phyloP scores from a whole-genome alignment of 2,329 filamentous ascomycete genomes.

The Lachnellula arida region DNA sequence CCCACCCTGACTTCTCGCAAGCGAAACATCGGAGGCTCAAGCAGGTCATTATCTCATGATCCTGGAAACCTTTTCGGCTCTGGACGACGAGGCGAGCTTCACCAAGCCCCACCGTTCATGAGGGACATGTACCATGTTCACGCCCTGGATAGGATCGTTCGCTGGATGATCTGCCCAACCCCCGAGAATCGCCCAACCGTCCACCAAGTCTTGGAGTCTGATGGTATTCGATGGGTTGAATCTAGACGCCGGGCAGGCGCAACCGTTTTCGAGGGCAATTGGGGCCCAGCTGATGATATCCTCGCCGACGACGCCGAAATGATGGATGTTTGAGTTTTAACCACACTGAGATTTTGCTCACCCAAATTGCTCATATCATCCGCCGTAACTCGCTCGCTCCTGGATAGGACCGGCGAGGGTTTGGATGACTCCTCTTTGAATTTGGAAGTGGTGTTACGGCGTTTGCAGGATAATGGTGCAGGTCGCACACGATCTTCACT shows the following conservation, averaged over 20 bases:
- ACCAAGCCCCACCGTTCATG: conserved; percentile 83
- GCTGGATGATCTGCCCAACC: conserved; percentile 80
- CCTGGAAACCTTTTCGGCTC: conserved; percentile 34
- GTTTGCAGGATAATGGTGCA: conserved; percentile 22
- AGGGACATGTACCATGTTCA: conserved; percentile 64
- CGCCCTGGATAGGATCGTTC: conserved; percentile 78
- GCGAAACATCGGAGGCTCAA: conserved; percentile 26
- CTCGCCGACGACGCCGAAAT: conserved; percentile 34
- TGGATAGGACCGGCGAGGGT: conserved; percentile 28
- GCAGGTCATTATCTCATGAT: conserved; percentile 30
- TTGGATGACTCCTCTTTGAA: conserved; percentile 27
- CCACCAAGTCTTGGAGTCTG: conserved; percentile 65
- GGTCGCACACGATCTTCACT: conserved; percentile 2
- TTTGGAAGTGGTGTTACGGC: conserved; percentile 19
- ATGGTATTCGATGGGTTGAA: conserved; percentile 76
- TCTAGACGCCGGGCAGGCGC: conserved; percentile 75
- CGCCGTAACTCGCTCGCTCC: conserved; percentile 22
- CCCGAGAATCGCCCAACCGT: conserved; percentile 69
- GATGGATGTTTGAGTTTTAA: conserved; percentile 33
- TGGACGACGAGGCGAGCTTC: conserved; percentile 50
- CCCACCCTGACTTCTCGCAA: conserved; percentile 29
- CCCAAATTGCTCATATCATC: conserved; percentile 11
- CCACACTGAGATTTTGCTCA: conserved; percentile 14
- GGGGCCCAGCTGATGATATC: conserved; percentile 68
- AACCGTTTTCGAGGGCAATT: conserved; percentile 95